A percentile compares a stretch with the other conserved stretches of the same genome.
These are phyloP conservation scores for Alternaria infectoria DNA, from an alignment of 2,329 filamentous ascomycete genomes.

Conservation along the genomic window DNA sequence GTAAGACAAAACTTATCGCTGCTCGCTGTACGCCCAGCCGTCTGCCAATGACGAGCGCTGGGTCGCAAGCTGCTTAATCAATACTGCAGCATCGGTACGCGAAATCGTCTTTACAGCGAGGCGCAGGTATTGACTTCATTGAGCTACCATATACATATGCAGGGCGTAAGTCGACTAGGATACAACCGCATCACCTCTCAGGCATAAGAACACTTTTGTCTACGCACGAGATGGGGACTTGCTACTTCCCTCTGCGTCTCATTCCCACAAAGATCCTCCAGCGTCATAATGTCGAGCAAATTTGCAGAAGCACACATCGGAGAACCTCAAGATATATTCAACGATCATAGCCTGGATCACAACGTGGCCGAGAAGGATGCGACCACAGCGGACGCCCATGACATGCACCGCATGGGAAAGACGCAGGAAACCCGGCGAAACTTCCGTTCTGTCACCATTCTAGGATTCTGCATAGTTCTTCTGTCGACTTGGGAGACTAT, in stretches of 20 bases:
- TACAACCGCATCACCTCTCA: neutral
- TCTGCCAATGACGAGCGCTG: neutral
- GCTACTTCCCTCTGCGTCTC: too few species aligned
- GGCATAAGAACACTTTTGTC: neutral
- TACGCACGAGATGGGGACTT: neutral
- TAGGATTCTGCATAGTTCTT: constrained; percentile 27
- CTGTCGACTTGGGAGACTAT: constrained; percentile 31
- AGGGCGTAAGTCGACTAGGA: neutral
- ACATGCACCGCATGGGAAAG: constrained; percentile 36
- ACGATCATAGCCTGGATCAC: neutral
- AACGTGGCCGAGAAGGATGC: constrained; percentile 17
- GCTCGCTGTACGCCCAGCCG: neutral
- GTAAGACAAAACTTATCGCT: neutral
- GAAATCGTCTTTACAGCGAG: neutral
- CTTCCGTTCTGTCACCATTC: constrained; percentile 20
- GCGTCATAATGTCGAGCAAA: neutral
- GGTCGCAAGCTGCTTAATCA: neutral
- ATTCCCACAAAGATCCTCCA: neutral
- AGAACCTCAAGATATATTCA: neutral
- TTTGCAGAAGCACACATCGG: neutral
- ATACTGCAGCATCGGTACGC: neutral
- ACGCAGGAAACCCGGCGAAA: constrained; percentile 24
- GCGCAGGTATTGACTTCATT: neutral
- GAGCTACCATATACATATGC: neutral
- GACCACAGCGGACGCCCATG: constrained; percentile 21